A percentile compares a stretch with the other conserved stretches of the same genome.
phyloP scores from a whole-genome alignment of 148 eudicot genomes.

The Vaccinium macrocarpon region DNA sequence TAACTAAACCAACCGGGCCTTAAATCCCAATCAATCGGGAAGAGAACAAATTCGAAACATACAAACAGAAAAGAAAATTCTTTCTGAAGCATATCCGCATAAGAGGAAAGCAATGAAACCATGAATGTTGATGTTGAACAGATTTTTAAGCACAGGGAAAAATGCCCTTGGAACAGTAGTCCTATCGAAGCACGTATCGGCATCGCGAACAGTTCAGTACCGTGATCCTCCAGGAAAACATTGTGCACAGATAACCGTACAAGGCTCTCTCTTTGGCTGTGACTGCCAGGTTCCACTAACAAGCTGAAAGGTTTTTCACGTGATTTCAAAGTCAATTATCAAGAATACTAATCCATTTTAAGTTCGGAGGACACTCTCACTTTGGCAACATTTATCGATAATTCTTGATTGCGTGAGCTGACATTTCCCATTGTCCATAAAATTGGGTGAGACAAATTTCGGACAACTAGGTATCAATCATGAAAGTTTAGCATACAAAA shows the following conservation, averaged over 20 bases:
- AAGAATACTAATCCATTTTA: neutral
- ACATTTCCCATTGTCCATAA: neutral
- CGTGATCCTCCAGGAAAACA: neutral
- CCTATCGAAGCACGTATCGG: neutral
- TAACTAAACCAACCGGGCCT: neutral
- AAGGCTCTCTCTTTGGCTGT: neutral
- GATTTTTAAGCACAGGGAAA: neutral
- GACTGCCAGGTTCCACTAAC: neutral
- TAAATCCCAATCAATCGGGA: neutral
- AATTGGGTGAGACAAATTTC: neutral
- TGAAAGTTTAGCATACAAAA: neutral
- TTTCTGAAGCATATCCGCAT: neutral
- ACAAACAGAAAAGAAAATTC: neutral
- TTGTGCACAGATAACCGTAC: neutral
- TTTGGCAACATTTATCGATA: neutral
- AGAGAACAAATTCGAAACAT: neutral
- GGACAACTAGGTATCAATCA: neutral
- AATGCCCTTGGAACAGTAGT: neutral
- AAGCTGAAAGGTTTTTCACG: neutral
- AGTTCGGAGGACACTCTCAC: neutral
- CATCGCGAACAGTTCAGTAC: neutral
- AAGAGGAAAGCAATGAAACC: neutral
- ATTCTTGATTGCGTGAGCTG: neutral
- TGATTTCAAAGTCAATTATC: neutral
- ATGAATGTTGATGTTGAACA: neutral